These are phyloP conservation scores for Bathelium albidoporum DNA, from an alignment of 495 filamentous ascomycete genomes.

Conservation along the genomic window DNA sequence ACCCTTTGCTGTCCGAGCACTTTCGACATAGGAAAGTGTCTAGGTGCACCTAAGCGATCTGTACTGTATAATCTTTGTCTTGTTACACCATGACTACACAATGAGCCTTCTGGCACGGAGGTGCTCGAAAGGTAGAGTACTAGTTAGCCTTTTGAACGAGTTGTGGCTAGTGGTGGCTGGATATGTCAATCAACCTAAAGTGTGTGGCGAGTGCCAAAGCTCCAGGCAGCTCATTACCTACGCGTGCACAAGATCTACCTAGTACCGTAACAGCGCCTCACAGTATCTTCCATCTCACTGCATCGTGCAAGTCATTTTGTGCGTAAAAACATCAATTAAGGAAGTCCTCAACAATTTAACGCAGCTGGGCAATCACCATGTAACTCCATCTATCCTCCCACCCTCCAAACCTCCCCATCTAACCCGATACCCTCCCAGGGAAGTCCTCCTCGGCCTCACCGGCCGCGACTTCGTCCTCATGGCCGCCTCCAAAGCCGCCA, in stretches of 20 bases:
- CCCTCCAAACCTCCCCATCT: neutral
- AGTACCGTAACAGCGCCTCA: neutral
- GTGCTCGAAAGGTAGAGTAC: no score
- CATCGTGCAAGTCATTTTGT: no score
- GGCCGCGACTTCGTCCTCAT: constrained; percentile 98
- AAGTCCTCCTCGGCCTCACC: constrained; percentile 95
- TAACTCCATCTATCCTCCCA: neutral
- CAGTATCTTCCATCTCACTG: neutral
- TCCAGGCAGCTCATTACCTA: constrained; percentile 3
- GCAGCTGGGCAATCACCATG: neutral
- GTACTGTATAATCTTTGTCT: no score
- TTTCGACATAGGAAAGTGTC: no score
- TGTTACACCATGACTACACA: no score
- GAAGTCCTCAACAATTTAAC: neutral
- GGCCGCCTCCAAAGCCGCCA: constrained; percentile 92
- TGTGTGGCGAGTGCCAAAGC: neutral
- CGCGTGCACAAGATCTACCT: neutral
- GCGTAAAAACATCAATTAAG: no score
- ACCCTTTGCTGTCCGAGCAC: no score
- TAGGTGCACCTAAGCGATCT: no score
- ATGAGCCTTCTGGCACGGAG: no score
- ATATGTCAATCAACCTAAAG: no score
- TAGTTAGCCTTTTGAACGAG: no score
- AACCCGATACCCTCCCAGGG: constrained; percentile 49
- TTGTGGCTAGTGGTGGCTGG: neutral